Evolutionary conservation across 2,329 filamentous ascomycete species (phyloP).

Genomic region (Achaetomium macrosporum): DNA sequence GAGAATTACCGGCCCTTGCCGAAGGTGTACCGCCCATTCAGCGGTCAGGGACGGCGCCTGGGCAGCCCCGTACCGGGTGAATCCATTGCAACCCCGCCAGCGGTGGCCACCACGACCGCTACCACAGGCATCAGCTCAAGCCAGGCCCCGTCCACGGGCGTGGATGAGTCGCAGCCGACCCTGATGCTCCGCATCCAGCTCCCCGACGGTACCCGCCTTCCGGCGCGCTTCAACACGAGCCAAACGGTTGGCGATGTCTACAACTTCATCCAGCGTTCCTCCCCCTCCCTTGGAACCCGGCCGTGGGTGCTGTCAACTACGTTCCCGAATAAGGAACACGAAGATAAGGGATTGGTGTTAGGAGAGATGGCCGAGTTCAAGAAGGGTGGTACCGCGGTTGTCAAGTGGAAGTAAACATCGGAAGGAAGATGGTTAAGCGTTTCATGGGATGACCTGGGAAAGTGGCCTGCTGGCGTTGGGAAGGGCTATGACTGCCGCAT

Average conservation of each 20-base stretch:
- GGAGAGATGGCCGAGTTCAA: constrained; percentile 60
- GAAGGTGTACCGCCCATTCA: constrained; percentile 70
- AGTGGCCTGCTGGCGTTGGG: neutral
- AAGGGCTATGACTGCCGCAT: neutral
- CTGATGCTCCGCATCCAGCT: constrained; percentile 71
- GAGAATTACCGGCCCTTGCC: constrained; percentile 69
- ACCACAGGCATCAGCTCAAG: constrained; percentile 26
- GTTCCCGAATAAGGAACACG: constrained; percentile 76
- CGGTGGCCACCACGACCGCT: constrained; percentile 24
- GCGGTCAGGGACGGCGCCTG: constrained; percentile 64
- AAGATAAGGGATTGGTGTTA: constrained; percentile 55
- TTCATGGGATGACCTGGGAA: neutral
- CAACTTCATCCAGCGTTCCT: constrained; percentile 63
- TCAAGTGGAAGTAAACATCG: constrained; percentile 45
- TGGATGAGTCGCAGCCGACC: constrained; percentile 63
- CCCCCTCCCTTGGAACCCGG: constrained; percentile 50
- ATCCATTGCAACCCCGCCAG: constrained; percentile 31
- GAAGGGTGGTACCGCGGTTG: constrained; percentile 58
- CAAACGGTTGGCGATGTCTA: constrained; percentile 76
- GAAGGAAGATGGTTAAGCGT: neutral
- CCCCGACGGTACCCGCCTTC: constrained; percentile 68
- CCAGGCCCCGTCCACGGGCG: constrained; percentile 33
- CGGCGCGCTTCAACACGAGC: constrained; percentile 75
- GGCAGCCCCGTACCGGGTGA: constrained; percentile 70
- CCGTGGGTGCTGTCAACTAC: constrained; percentile 73